These are phyloP conservation scores for Saccharomycopsis fermentans DNA, from an alignment of 805 yeast genomes.

Conservation along the genomic window DNA sequence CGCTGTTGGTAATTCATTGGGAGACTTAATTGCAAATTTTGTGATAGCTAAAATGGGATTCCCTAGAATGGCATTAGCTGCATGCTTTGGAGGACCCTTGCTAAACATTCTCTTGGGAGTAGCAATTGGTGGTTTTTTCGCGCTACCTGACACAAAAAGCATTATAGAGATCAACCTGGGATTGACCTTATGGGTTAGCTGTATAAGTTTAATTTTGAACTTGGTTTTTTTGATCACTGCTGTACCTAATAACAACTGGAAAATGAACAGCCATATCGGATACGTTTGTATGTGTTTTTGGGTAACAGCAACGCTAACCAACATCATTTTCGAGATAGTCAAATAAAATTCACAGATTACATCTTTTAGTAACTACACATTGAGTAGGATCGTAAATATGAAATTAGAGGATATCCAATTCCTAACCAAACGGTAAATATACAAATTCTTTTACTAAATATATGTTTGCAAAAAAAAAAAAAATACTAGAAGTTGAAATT, in stretches of 20 bases:
- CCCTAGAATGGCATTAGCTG: conserved; percentile 87
- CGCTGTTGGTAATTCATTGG: conserved; percentile 87
- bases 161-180: conserved; percentile 16
- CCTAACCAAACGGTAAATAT: not conserved
- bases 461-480: not conserved
- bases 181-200: conserved; percentile 20
- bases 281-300: conserved; percentile 22
- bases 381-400: too few species aligned
- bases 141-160: conserved; percentile 22
- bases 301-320: conserved; percentile 20
- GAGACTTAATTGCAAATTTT: conserved; percentile 77
- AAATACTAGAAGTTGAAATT: not conserved
- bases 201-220: conserved; percentile 20
- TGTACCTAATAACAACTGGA: conserved; percentile 22
- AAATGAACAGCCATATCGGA: conserved; percentile 22
- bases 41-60: conserved; percentile 74
- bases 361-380: not conserved
- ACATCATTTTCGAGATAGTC: conserved; percentile 20
- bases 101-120: conserved; percentile 69
- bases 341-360: not conserved
- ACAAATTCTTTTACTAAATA: not conserved
- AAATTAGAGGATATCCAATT: too few species aligned
- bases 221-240: conserved; percentile 20
- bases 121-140: conserved; percentile 60
- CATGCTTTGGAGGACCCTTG: conserved; percentile 91